These are phyloP conservation scores for Ustilago esculenta DNA, from an alignment of 1,284 basidiomycete species.

Conservation along the genomic window DNA sequence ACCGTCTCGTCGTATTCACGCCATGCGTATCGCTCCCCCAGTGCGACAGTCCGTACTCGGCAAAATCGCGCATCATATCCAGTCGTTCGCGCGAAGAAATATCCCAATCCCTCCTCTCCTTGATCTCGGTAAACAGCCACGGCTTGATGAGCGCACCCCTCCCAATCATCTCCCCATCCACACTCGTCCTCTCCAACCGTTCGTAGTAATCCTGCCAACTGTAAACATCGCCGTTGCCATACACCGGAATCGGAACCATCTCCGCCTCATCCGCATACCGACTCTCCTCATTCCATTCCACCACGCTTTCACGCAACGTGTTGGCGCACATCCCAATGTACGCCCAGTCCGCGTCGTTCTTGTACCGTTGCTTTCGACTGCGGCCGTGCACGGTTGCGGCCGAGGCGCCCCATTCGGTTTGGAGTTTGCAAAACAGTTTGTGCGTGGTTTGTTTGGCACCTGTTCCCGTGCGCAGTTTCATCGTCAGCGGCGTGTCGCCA, in stretches of 20 bases:
- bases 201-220: slow-evolving; percentile 85
- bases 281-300: slow-evolving; percentile 56
- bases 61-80: slow-evolving; percentile 77
- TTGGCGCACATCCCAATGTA: slow-evolving; percentile 81
- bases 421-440: slow-evolving; percentile 87
- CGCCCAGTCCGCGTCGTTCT: slow-evolving; percentile 64
- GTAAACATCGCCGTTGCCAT: slow-evolving; percentile 94
- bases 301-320: slow-evolving; percentile 75
- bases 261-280: slow-evolving; percentile 53
- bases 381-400: slow-evolving; percentile 89
- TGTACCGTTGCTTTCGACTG: slow-evolving; percentile 66
- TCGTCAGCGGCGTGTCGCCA: slow-evolving; percentile 91
- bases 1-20: slow-evolving; percentile 89
- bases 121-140: slow-evolving; percentile 85
- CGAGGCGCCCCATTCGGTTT: slow-evolving; percentile 78
- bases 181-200: slow-evolving; percentile 78
- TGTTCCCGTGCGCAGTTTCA: slow-evolving; percentile 88
- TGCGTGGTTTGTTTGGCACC: slow-evolving; percentile 73
- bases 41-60: slow-evolving; percentile 59
- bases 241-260: slow-evolving; percentile 85
- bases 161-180: slow-evolving; percentile 94
- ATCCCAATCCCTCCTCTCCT: slow-evolving; percentile 84
- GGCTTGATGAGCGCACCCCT: slow-evolving; percentile 91
- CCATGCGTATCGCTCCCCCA: slow-evolving; percentile 71
- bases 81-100: slow-evolving; percentile 90